Evolutionary conservation across 805 yeast species (phyloP).

Genomic region (Candida suzukii): DNA sequence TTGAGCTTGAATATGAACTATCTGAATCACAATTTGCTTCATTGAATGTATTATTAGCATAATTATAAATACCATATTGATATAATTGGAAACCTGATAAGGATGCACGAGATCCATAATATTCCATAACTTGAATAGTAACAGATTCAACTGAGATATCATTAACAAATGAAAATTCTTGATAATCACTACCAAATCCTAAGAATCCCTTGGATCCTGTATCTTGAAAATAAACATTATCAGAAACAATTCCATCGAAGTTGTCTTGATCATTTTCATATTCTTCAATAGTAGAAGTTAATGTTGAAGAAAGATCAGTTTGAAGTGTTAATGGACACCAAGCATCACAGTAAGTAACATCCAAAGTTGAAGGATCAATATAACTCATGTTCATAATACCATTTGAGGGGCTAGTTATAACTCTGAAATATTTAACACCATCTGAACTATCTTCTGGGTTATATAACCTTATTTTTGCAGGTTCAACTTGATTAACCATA

Average conservation of each 20-base stretch:
- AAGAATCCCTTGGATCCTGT: slow-evolving; percentile 13
- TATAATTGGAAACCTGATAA: slow-evolving; percentile 68
- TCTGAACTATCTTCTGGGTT: slow-evolving; percentile 40
- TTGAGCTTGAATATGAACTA: slow-evolving; percentile 4
- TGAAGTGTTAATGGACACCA: slow-evolving; percentile 68
- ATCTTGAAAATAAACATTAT: slow-evolving; percentile 8
- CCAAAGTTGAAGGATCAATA: slow-evolving; percentile 62
- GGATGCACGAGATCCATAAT: slow-evolving; percentile 65
- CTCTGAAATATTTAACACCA: slow-evolving; percentile 58
- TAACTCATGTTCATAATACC: slow-evolving; percentile 92
- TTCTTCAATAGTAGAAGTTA: slow-evolving; percentile 20
- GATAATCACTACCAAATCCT: slow-evolving; percentile 44
- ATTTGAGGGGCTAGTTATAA: slow-evolving; percentile 69
- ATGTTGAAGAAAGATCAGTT: slow-evolving; percentile 24
- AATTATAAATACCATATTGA: slow-evolving; percentile 52
- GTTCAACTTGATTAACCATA: slow-evolving; percentile 49
- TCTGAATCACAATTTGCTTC: slow-evolving; percentile 45
- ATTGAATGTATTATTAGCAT: slow-evolving; percentile 71
- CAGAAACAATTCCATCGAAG: slow-evolving; percentile 1
- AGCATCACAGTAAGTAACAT: slow-evolving; percentile 68
- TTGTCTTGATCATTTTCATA: slow-evolving; percentile 18
- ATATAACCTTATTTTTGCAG: slow-evolving; percentile 69
- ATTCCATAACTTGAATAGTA: slow-evolving; percentile 55
- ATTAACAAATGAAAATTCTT: slow-evolving; percentile 79
- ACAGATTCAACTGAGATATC: slow-evolving; percentile 52